These are phyloP conservation scores for Tuber microsphaerosporum DNA, from an alignment of 495 filamentous ascomycete genomes.

Conservation along the genomic window DNA sequence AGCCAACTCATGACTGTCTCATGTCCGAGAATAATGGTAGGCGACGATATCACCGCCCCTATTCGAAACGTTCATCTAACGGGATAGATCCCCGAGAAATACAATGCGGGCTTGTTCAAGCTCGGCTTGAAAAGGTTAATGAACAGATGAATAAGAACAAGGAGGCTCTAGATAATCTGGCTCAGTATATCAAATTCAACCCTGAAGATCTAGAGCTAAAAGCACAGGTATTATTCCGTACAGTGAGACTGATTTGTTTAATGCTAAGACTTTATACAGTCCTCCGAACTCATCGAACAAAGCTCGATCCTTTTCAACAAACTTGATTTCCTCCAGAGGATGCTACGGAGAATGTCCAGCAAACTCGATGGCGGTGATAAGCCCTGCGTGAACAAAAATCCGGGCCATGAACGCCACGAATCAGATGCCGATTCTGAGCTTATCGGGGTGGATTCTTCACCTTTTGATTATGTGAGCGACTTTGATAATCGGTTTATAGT, in stretches of 20 bases:
- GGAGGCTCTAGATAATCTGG: constrained; percentile 36
- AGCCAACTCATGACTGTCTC: constrained; percentile 86
- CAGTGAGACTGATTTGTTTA: constrained; percentile 51
- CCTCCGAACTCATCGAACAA: constrained; percentile 63
- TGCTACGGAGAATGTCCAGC: constrained; percentile 60
- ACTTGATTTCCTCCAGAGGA: constrained; percentile 66
- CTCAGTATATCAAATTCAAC: constrained; percentile 26
- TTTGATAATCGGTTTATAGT: constrained; percentile 98
- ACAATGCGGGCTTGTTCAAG: constrained; percentile 74
- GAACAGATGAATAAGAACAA: constrained; percentile 68
- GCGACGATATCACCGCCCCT: background rate
- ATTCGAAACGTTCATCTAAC: constrained; percentile 6
- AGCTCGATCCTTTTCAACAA: constrained; percentile 63
- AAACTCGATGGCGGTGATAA: constrained; percentile 49
- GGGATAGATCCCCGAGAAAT: constrained; percentile 69
- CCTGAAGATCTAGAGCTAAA: constrained; percentile 47
- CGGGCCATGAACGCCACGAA: constrained; percentile 47
- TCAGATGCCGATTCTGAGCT: constrained; percentile 48
- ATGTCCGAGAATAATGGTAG: constrained; percentile 76
- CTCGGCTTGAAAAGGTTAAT: constrained; percentile 68
- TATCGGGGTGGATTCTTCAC: constrained; percentile 35
- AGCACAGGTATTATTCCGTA: constrained; percentile 33
- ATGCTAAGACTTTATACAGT: constrained; percentile 43
- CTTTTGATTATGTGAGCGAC: constrained; percentile 66
- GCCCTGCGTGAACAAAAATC: constrained; percentile 26